Conservation (phyloP, 148 eudicot species). For the Silene conica region DNA sequence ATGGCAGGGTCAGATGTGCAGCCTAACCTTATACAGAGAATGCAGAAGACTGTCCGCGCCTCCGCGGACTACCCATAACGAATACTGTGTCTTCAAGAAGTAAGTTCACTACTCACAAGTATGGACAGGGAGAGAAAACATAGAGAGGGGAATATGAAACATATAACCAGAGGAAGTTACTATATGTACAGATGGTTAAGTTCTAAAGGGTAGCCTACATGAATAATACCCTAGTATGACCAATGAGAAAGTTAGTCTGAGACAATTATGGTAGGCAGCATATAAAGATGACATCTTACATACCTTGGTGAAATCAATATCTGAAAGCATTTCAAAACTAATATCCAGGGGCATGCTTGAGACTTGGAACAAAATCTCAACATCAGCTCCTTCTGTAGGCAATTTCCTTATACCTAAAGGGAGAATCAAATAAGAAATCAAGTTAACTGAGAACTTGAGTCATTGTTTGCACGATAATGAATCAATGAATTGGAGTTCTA, state of each 20-base stretch:
- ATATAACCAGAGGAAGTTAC: not conserved
- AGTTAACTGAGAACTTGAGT: not conserved
- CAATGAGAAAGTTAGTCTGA: not conserved
- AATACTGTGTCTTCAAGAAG: not conserved
- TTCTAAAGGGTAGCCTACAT: not conserved
- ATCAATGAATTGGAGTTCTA: conserved; percentile 2
- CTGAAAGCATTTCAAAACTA: conserved; percentile 25
- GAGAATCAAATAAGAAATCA: not conserved
- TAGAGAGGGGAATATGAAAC: not conserved
- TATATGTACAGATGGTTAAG: not conserved
- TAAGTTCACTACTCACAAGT: not conserved
- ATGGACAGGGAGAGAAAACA: not conserved
- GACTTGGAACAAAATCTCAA: conserved; percentile 22
- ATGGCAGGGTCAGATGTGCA: not conserved
- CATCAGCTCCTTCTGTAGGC: conserved; percentile 4
- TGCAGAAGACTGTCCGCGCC: not conserved
- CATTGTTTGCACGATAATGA: not conserved
- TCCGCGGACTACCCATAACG: not conserved
- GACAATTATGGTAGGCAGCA: not conserved
- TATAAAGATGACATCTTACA: not conserved
- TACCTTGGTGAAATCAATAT: conserved; percentile 34
- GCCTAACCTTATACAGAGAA: not conserved
- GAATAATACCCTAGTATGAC: not conserved
- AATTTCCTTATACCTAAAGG: conserved; percentile 18
- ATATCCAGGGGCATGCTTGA: conserved; percentile 30